These are phyloP conservation scores for Aureobasidium mangrovei DNA, from an alignment of 2,329 filamentous ascomycete species.

Conservation along the genomic window DNA sequence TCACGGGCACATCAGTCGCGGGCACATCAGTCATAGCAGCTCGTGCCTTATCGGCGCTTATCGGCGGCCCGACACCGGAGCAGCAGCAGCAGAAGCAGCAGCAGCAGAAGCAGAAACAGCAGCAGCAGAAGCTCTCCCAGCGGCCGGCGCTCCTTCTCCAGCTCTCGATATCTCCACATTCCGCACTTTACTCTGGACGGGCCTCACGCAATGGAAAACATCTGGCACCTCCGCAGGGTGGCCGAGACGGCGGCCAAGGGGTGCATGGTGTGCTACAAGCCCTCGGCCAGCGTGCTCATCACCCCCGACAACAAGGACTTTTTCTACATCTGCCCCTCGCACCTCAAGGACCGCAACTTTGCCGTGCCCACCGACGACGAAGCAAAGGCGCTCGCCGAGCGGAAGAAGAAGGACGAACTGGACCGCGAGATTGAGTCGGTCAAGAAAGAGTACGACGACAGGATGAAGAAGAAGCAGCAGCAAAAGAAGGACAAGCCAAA, in stretches of 20 bases:
- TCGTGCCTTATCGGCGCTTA: constrained; percentile 13
- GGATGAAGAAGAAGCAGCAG: constrained; percentile 34
- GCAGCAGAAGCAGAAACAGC: neutral
- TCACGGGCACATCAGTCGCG: too few relatives aligned
- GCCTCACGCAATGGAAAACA: constrained; percentile 42
- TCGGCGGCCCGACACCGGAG: constrained; percentile 4
- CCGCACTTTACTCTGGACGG: neutral
- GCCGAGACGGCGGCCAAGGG: constrained; percentile 74
- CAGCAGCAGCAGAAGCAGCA: neutral
- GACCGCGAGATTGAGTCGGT: constrained; percentile 41
- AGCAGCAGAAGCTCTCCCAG: neutral
- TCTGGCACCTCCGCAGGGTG: constrained; percentile 78
- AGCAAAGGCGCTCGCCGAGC: constrained; percentile 47
- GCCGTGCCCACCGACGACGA: constrained; percentile 65
- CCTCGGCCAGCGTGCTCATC: constrained; percentile 76
- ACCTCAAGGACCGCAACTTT: constrained; percentile 77
- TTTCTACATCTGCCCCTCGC: constrained; percentile 79
- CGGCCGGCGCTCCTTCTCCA: neutral
- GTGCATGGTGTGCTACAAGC: constrained; percentile 89
- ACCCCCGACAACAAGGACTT: constrained; percentile 80
- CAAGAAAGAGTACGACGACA: constrained; percentile 44
- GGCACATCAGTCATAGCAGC: constrained; percentile 7
- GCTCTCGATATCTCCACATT: constrained; percentile 18
- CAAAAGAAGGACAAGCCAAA: constrained; percentile 33
- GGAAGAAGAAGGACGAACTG: constrained; percentile 44